Evolutionary conservation across 306 rosid genomes (phyloP).

Genomic region (Begonia peltatifolia): DNA sequence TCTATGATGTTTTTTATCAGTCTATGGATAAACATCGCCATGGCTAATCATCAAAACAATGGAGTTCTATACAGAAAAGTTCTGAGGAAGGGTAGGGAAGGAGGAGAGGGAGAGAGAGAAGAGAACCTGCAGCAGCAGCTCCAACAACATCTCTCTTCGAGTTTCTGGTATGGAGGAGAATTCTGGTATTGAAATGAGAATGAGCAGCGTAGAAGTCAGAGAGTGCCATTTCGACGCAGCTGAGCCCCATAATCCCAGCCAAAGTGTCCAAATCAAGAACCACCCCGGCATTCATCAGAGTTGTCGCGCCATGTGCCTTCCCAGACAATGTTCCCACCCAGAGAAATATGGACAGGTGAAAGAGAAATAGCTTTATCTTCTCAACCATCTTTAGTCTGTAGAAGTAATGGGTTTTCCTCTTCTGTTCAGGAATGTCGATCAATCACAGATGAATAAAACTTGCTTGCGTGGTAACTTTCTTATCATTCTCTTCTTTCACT

Average conservation of each 20-base stretch:
- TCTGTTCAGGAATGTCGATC: too few species aligned
- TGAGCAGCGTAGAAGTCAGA: constrained; percentile 7
- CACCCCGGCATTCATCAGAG: constrained; percentile 7
- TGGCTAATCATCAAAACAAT: neutral
- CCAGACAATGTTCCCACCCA: neutral
- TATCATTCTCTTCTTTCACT: too few species aligned
- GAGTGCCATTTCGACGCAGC: constrained; percentile 9
- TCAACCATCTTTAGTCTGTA: too few species aligned
- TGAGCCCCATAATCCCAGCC: constrained; percentile 5
- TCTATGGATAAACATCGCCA: too few species aligned
- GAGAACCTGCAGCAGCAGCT: constrained; percentile 10
- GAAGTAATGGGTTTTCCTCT: too few species aligned
- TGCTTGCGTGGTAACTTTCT: too few species aligned
- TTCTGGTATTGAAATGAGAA: constrained; percentile 3
- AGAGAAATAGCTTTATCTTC: too few species aligned
- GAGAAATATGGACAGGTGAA: too few species aligned
- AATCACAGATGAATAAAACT: too few species aligned
- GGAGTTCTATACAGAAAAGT: neutral
- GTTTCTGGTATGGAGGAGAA: neutral
- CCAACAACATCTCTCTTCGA: neutral
- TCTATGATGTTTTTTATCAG: neutral
- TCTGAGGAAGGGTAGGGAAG: too few species aligned
- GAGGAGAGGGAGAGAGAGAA: too few species aligned
- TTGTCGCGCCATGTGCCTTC: neutral
- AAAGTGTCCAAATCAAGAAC: constrained; percentile 3